Evolutionary conservation across 1,139 yeast genomes (phyloP).

Genomic region (Nakaseomyces uthaithaninus): DNA sequence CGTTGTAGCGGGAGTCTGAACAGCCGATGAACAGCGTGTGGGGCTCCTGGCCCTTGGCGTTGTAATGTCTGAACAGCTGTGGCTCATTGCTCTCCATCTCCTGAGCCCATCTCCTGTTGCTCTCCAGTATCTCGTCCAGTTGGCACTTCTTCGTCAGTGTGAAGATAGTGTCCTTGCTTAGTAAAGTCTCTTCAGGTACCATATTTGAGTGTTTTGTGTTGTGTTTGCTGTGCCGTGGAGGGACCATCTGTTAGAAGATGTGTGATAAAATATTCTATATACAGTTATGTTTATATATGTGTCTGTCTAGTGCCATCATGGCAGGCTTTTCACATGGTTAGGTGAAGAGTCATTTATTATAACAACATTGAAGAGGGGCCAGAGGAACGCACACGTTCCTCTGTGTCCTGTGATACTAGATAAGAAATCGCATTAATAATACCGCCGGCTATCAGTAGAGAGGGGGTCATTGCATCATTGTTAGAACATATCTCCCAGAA

Average conservation of each 20-base stretch:
- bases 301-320: too few relatives aligned
- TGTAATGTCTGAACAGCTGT: conserved; percentile 50
- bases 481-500: too few relatives aligned
- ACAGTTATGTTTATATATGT: not conserved
- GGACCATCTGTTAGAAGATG: too few relatives aligned
- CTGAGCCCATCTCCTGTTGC: conserved; percentile 63
- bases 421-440: too few relatives aligned
- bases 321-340: too few relatives aligned
- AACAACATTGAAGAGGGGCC: not conserved
- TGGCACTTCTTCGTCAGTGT: conserved; percentile 50
- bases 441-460: too few relatives aligned
- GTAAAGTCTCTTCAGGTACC: conserved; percentile 1
- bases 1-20: conserved; percentile 88
- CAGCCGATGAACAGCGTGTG: conserved; percentile 96
- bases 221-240: too few relatives aligned
- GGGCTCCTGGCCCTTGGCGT: conserved; percentile 83
- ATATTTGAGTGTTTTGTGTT: not conserved
- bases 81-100: conserved; percentile 54
- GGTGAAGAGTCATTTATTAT: not conserved
- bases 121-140: conserved; percentile 54
- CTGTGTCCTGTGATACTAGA: too few relatives aligned
- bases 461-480: too few relatives aligned
- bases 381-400: too few relatives aligned
- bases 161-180: conserved; percentile 38
- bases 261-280: too few relatives aligned